Conservation (phyloP, 23 red algal genomes). For the Gracilariopsis chorda region DNA sequence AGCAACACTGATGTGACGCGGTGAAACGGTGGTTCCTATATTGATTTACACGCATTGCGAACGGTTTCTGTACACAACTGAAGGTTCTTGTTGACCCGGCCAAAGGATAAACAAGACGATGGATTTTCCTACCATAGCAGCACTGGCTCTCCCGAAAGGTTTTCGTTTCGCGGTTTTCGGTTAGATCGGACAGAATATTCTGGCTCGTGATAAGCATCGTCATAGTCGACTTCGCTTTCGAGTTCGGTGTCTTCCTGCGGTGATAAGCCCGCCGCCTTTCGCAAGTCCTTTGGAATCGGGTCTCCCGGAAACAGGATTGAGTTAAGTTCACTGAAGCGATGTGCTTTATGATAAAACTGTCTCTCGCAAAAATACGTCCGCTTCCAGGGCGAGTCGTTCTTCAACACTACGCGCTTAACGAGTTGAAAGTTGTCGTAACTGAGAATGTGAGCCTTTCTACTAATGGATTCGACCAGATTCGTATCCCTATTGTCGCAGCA, state of each 20-base stretch:
- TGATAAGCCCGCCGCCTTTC: constrained; percentile 51
- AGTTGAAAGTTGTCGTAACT: constrained; percentile 61
- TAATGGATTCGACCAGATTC: constrained; percentile 65
- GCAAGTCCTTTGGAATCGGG: constrained; percentile 48
- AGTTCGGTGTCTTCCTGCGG: not conserved
- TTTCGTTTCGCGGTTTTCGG: not conserved
- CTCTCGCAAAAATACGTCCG: constrained; percentile 48
- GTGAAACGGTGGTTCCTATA: not conserved
- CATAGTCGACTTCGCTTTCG: constrained; percentile 23
- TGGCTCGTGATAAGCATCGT: constrained; percentile 17
- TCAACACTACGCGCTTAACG: constrained; percentile 21
- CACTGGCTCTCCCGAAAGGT: not conserved
- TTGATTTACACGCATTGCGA: too few relatives aligned
- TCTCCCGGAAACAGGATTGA: constrained; percentile 56
- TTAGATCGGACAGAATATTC: not conserved
- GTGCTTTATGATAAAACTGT: constrained; percentile 65
- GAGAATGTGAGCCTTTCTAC: constrained; percentile 30
- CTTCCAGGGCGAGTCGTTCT: constrained; percentile 14
- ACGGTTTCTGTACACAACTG: too few relatives aligned
- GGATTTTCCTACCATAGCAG: constrained; percentile 15
- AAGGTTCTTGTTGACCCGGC: too few relatives aligned
- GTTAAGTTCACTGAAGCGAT: constrained; percentile 64
- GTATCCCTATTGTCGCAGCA: constrained; percentile 51
- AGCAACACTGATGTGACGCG: constrained; percentile 17
- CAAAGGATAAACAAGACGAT: too few relatives aligned